A percentile compares a stretch with the other conserved stretches of the same genome.
Evolutionary conservation across 768 basidiomycete species (phyloP).

Genomic region (Podaxis mareebaensis): DNA sequence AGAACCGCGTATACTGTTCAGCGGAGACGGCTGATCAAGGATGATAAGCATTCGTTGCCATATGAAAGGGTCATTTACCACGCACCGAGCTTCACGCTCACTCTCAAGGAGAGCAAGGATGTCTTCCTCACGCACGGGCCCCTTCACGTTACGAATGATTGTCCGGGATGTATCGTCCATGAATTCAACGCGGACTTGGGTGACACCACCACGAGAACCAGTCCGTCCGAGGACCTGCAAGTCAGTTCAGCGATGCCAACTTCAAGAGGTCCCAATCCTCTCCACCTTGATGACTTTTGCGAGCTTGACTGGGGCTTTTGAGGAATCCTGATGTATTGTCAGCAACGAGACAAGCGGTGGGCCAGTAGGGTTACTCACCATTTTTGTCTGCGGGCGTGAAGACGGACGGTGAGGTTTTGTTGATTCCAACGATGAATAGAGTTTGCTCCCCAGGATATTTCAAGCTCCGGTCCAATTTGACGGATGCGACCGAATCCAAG

Average conservation of each 20-base stretch:
- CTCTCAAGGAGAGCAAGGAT: conserved; percentile 96
- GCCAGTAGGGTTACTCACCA: conserved; percentile 31
- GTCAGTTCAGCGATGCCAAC: conserved; percentile 16
- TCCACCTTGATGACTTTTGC: conserved; percentile 95
- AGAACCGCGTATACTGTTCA: conserved; percentile 23
- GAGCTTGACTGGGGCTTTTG: conserved; percentile 94
- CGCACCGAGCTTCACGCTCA: conserved; percentile 99
- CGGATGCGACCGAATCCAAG: conserved; percentile 14
- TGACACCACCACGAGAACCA: conserved; percentile 98
- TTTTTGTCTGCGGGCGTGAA: conserved; percentile 25
- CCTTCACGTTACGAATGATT: conserved; percentile 99
- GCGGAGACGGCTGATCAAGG: conserved; percentile 36
- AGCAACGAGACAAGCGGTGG: conserved; percentile 1
- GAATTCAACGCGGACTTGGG: conserved; percentile 99
- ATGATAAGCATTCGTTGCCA: not conserved
- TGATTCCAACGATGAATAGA: conserved; percentile 31
- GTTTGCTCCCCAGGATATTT: conserved; percentile 26
- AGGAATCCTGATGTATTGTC: conserved; percentile 60
- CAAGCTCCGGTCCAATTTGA: conserved; percentile 29
- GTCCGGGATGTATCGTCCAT: conserved; percentile 95
- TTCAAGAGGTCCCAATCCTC: conserved; percentile 1
- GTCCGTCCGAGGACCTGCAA: conserved; percentile 93
- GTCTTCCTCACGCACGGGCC: conserved; percentile 94
- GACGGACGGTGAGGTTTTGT: conserved; percentile 29
- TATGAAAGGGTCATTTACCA: conserved; percentile 20